phyloP scores from a whole-genome alignment of 305 asterid species.

The Rubia tinctorum region DNA sequence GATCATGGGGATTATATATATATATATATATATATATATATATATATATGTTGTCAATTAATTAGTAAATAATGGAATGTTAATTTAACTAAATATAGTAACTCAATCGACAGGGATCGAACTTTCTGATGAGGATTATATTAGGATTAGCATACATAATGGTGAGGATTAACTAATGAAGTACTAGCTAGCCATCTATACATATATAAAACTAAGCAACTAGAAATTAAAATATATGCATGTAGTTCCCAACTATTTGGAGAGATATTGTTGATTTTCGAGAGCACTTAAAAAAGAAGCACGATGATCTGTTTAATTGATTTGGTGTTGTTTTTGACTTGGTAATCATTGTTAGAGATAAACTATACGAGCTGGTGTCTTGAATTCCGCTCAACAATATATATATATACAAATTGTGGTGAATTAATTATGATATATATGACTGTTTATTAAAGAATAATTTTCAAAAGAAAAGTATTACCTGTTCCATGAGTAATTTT shows the following conservation, averaged over 20 bases:
- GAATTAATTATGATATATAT: neutral
- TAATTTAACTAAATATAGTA: neutral
- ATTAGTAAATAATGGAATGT: neutral
- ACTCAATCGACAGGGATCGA: neutral
- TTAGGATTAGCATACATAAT: neutral
- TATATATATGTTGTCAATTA: neutral
- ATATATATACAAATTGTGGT: neutral
- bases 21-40: too few species aligned
- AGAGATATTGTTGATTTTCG: neutral
- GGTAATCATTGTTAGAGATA: conserved; percentile 7
- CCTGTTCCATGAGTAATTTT: neutral
- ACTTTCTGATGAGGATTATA: conserved; percentile 5
- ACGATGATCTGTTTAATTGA: neutral
- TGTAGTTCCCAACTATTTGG: conserved; percentile 13
- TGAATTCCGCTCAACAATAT: conserved; percentile 1
- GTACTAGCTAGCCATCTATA: neutral
- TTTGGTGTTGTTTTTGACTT: neutral
- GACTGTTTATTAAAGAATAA: neutral
- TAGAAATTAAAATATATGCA: neutral
- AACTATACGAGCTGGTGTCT: neutral
- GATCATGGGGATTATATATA: neutral
- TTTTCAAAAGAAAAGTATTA: neutral
- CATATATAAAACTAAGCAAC: neutral
- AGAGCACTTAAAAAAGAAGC: neutral
- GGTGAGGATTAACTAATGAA: neutral